Percentiles rank a stretch among this genome's conserved stretches.
These are phyloP conservation scores for Albifimbria verrucaria DNA, from an alignment of 2,329 filamentous ascomycete species.

Conservation along the genomic window DNA sequence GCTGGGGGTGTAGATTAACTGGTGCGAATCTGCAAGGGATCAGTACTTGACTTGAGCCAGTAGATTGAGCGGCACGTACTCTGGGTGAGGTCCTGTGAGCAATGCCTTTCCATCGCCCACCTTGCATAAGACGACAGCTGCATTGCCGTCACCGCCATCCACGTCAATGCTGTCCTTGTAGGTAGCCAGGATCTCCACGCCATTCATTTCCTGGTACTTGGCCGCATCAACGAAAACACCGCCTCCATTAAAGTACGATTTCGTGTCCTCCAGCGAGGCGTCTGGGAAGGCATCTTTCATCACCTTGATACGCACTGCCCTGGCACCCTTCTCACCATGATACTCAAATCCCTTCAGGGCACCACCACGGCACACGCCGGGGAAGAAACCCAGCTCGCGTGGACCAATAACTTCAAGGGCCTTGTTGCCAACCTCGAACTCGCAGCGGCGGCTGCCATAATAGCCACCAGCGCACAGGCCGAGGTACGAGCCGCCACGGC, in stretches of 20 bases:
- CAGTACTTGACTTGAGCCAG: constrained; percentile 3
- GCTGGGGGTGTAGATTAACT: constrained; percentile 68
- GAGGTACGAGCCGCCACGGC: constrained; percentile 78
- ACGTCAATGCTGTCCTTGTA: constrained; percentile 75
- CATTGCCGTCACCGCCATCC: constrained; percentile 67
- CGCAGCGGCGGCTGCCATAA: constrained; percentile 76
- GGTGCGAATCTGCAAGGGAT: constrained; percentile 68
- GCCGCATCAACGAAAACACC: constrained; percentile 85
- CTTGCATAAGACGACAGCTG: constrained; percentile 80
- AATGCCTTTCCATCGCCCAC: constrained; percentile 77
- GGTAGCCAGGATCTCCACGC: constrained; percentile 73
- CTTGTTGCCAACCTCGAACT: constrained; percentile 82
- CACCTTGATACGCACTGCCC: constrained; percentile 66
- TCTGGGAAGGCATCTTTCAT: constrained; percentile 56
- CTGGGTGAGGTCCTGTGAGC: constrained; percentile 86
- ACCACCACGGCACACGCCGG: constrained; percentile 78
- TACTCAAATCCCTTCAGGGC: constrained; percentile 92
- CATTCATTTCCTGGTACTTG: constrained; percentile 56
- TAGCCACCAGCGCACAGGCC: constrained; percentile 95
- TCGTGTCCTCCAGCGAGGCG: constrained; percentile 58
- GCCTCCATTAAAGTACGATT: constrained; percentile 90
- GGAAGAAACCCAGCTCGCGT: constrained; percentile 84
- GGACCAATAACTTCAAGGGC: constrained; percentile 81
- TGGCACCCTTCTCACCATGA: constrained; percentile 79
- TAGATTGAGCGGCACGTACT: constrained; percentile 48